These are phyloP conservation scores for Didymella keratinophila DNA, from an alignment of 2,329 filamentous ascomycete genomes.

Conservation along the genomic window DNA sequence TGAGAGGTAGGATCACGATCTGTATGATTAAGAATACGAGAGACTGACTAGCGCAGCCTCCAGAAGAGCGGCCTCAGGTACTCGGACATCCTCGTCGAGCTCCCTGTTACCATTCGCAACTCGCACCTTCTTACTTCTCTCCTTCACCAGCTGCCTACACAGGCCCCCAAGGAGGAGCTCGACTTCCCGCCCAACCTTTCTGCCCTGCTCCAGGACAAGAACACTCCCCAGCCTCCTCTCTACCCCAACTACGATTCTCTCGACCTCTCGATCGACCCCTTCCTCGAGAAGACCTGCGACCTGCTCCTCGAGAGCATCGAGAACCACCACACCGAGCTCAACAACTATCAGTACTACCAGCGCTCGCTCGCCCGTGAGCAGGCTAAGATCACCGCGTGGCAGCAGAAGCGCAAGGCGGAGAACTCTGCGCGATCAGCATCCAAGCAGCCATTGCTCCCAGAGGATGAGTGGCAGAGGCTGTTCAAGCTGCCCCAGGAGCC, in stretches of 20 bases:
- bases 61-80: constrained; percentile 94
- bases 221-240: constrained; percentile 69
- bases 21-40: constrained; percentile 73
- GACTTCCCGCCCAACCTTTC: constrained; percentile 80
- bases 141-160: constrained; percentile 85
- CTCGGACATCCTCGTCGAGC: constrained; percentile 90
- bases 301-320: constrained; percentile 96
- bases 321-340: constrained; percentile 96
- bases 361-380: constrained; percentile 93
- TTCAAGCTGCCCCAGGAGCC: constrained; percentile 98
- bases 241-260: constrained; percentile 89
- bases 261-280: constrained; percentile 93
- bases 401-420: constrained; percentile 95
- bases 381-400: constrained; percentile 95
- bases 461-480: constrained; percentile 97
- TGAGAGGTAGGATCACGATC: constrained; percentile 77
- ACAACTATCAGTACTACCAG: constrained; percentile 99
- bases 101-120: constrained; percentile 92
- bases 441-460: constrained; percentile 87
- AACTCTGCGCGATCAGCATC: constrained; percentile 84
- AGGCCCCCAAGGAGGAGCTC: constrained; percentile 71
- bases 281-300: constrained; percentile 98
- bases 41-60: constrained; percentile 67
- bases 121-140: constrained; percentile 95
- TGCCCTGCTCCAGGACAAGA: constrained; percentile 73